A percentile compares a stretch with the other conserved stretches of the same genome.
phyloP scores from a whole-genome alignment of 1,284 basidiomycete genomes.

The Waitea zeae region DNA sequence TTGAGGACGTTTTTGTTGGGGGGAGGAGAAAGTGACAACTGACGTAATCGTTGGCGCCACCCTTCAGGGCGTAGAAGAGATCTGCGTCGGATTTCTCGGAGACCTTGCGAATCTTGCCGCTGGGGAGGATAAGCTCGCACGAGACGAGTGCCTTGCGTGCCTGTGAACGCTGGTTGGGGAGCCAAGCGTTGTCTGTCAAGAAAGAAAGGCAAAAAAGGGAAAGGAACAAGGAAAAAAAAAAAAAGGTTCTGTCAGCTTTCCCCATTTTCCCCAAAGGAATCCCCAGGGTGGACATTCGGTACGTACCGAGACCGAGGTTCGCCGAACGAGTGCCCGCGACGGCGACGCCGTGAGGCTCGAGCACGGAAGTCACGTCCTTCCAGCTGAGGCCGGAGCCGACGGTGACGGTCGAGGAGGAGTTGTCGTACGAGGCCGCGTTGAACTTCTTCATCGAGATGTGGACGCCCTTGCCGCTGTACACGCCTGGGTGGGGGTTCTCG shows the following conservation, averaged over 20 bases:
- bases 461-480: slow-evolving; percentile 25
- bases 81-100: slow-evolving; percentile 12
- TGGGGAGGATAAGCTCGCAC: slow-evolving; percentile 22
- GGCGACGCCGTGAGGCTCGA: slow-evolving; percentile 19
- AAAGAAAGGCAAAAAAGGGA: too few species aligned
- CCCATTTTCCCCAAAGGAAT: too few species aligned
- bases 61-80: slow-evolving; percentile 23
- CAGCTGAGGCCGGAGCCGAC: slow-evolving; percentile 31
- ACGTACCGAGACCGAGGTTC: too few species aligned
- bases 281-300: too few species aligned
- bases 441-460: slow-evolving; percentile 31
- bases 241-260: too few species aligned
- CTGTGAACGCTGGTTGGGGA: slow-evolving; percentile 23
- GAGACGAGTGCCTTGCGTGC: slow-evolving; percentile 23
- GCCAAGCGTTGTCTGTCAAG: too few species aligned
- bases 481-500: too few species aligned
- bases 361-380: slow-evolving; percentile 25
- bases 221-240: too few species aligned
- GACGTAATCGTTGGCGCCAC: slow-evolving; percentile 46
- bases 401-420: slow-evolving; percentile 14
- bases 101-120: slow-evolving; percentile 17
- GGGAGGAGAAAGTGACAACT: slow-evolving; percentile 9
- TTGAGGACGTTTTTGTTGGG: neutral
- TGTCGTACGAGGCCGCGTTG: slow-evolving; percentile 19
- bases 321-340: slow-evolving; percentile 38